Evolutionary conservation across 1,139 yeast genomes (phyloP), one percentile per base, ranked within the genome.

Genomic region (Debaryomycetaceae sp.): DNA sequence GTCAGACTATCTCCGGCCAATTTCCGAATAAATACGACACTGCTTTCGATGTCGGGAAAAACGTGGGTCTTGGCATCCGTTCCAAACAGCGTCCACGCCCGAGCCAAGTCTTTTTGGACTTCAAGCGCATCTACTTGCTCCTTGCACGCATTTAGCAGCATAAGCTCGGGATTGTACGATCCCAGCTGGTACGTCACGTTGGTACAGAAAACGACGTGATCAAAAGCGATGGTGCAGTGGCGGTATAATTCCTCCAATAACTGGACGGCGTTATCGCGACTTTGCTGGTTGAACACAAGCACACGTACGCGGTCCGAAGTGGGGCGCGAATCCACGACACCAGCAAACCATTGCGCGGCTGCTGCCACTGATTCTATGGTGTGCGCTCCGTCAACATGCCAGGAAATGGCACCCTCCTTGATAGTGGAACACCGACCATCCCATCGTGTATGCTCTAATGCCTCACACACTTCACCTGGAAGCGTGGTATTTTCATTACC

Each of bases 341-440:
- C 43, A 22, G 59, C 63, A 44, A 80, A 83, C 99, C 99, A 90
- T 10, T 56, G 56, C 0, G 90, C 69, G 1, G 96, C 82, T 12
- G 77, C 93, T 18, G 64, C 63, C 21, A 92, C 73, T 33, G 95
- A 82, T 45, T 90, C 98, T 25, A 70, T 58, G 1, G 98, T 92
- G 45, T 92, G 99, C 0, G 98, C 98, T 23, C 99, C 99, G 54
- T 92, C 99, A 11, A 90, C 58, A 41, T 61, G 77, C 94, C 95
- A 90, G 12, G 70, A 70, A 20, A 79, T 51, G 4, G 58, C 61
- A 10, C 18, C 26, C 8, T 25, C 15, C 7, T 60, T 62, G 21
- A 85, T 55, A 3, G 75, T 66, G 54, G 92, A 97, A 46, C 98
- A 90, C 41, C 99, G 68, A 1, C 99, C 99, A 15, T 92, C 92